Conservation (phyloP, 768 basidiomycete genomes). For the Trametes cingulata region DNA sequence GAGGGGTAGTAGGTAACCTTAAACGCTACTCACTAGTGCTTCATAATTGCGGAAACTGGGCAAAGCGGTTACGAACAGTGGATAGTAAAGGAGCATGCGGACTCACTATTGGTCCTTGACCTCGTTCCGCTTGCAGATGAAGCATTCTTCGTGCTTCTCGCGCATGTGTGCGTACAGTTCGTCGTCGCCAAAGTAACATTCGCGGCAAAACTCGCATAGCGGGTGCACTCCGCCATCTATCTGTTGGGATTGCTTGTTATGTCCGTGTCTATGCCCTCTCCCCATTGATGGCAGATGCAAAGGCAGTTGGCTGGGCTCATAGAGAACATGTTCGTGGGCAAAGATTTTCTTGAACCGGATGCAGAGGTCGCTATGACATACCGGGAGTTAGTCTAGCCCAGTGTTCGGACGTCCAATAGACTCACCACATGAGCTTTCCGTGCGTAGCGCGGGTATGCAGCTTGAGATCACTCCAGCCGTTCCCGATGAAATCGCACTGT, state of each 20-base stretch:
- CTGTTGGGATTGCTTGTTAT: slow-evolving; percentile 45
- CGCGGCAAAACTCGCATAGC: slow-evolving; percentile 85
- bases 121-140: slow-evolving; percentile 85
- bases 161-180: slow-evolving; percentile 94
- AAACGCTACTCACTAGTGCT: slow-evolving; percentile 52
- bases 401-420: neutral
- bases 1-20: neutral
- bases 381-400: neutral
- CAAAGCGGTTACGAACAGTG: neutral
- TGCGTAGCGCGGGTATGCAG: slow-evolving; percentile 79
- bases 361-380: slow-evolving; percentile 70
- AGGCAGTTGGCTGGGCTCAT: slow-evolving; percentile 62
- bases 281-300: slow-evolving; percentile 76
- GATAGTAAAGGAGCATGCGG: neutral
- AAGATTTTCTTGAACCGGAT: slow-evolving; percentile 92
- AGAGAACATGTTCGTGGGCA: slow-evolving; percentile 90
- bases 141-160: slow-evolving; percentile 93
- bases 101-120: slow-evolving; percentile 85
- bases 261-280: slow-evolving; percentile 10
- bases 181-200: slow-evolving; percentile 91
- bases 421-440: slow-evolving; percentile 79
- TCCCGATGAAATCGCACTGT: slow-evolving; percentile 80
- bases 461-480: slow-evolving; percentile 89
- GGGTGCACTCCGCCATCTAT: slow-evolving; percentile 77
- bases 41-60: slow-evolving; percentile 77